Percentiles rank a stretch among this genome's conserved stretches.
Evolutionary conservation across 192 early-diverging fungal genomes (phyloP).

Genomic region (Entomortierella parvispora): DNA sequence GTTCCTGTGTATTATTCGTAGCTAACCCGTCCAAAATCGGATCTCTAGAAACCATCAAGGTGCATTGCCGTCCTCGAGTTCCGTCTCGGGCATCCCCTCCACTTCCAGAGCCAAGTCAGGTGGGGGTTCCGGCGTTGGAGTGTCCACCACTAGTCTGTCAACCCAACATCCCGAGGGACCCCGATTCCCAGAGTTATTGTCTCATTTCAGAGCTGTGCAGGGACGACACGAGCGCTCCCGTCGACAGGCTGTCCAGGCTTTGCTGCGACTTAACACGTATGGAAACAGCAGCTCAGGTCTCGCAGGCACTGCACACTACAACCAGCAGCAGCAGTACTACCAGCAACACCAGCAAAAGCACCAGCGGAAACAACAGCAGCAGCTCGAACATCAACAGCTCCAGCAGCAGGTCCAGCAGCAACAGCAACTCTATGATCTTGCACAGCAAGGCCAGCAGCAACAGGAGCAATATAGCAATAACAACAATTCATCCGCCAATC

Average conservation of each 20-base stretch:
- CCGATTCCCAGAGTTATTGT: slow-evolving; percentile 73
- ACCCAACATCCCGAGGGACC: slow-evolving; percentile 54
- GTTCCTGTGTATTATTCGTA: too few species aligned
- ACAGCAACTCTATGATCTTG: slow-evolving; percentile 34
- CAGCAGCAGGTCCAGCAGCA: slow-evolving; percentile 51
- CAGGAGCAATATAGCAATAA: slow-evolving; percentile 6
- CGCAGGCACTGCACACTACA: slow-evolving; percentile 27
- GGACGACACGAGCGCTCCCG: slow-evolving; percentile 77
- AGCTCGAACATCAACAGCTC: slow-evolving; percentile 37
- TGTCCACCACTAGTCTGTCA: not conserved
- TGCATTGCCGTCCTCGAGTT: slow-evolving; percentile 14
- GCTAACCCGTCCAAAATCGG: too few species aligned
- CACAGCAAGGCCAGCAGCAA: slow-evolving; percentile 16
- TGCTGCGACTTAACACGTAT: slow-evolving; percentile 33
- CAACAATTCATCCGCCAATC: not conserved
- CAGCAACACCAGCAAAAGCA: slow-evolving; percentile 49
- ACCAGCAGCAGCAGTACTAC: slow-evolving; percentile 46
- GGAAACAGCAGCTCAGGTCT: slow-evolving; percentile 20
- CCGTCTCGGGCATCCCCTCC: slow-evolving; percentile 14
- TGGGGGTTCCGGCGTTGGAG: not conserved
- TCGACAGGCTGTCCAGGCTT: slow-evolving; percentile 53
- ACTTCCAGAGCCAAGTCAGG: slow-evolving; percentile 24
- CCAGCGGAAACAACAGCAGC: slow-evolving; percentile 39
- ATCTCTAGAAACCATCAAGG: too few species aligned
- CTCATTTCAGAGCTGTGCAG: slow-evolving; percentile 81